phyloP scores from a whole-genome alignment of 1,284 basidiomycete genomes.

The Cutaneotrichosporon arboriforme region DNA sequence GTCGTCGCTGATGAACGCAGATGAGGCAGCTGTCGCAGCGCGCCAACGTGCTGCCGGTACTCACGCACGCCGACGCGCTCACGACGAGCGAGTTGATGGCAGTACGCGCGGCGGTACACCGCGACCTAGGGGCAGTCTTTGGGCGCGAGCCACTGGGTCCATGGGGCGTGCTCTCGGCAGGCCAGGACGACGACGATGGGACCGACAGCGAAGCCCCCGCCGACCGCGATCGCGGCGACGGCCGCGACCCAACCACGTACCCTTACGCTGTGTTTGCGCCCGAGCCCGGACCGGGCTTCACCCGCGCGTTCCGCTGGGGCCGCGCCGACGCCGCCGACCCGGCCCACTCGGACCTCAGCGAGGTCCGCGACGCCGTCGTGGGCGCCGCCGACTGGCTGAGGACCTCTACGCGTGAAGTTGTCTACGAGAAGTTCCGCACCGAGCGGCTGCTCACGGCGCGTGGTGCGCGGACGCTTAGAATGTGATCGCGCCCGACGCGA shows the following conservation, averaged over 20 bases:
- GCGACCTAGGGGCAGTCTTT: constrained; percentile 26
- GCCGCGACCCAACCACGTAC: constrained; percentile 8
- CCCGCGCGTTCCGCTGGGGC: constrained; percentile 37
- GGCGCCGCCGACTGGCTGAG: constrained; percentile 25
- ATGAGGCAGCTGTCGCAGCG: constrained; percentile 31
- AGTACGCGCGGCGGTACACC: constrained; percentile 23
- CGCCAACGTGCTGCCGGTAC: constrained; percentile 39
- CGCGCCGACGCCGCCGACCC: constrained; percentile 28
- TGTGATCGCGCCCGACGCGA: too few species aligned
- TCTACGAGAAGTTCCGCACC: constrained; percentile 43
- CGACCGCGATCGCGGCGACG: constrained; percentile 5
- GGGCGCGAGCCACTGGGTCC: constrained; percentile 17
- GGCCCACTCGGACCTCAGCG: constrained; percentile 29
- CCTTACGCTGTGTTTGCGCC: constrained; percentile 27
- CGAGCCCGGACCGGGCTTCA: constrained; percentile 13
- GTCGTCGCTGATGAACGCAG: constrained; percentile 16
- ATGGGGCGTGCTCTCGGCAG: constrained; percentile 11
- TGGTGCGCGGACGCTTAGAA: background rate
- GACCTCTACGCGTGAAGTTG: constrained; percentile 33
- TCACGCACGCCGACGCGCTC: constrained; percentile 36
- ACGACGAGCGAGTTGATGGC: constrained; percentile 27
- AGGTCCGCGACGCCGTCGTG: constrained; percentile 29
- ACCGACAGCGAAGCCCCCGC: constrained; percentile 11
- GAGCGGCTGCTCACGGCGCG: constrained; percentile 28
- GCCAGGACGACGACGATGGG: constrained; percentile 1